Percentiles rank a stretch among this genome's conserved stretches.
These are phyloP conservation scores for Pseudogymnoascus sp. DNA, from an alignment of 2,329 filamentous ascomycete species.

Conservation along the genomic window DNA sequence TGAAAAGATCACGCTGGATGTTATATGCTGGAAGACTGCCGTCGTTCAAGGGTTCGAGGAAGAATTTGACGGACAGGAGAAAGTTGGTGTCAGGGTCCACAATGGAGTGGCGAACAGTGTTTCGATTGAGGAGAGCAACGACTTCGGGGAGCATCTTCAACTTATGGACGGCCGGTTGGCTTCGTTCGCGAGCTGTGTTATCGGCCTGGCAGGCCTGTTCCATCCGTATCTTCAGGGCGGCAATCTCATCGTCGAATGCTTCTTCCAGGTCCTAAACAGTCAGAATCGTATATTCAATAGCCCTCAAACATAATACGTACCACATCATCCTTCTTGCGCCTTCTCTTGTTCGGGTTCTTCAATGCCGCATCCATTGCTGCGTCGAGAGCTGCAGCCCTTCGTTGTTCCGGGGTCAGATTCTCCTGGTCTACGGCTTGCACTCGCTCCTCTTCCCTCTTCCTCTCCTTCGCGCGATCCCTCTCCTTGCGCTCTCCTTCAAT, in stretches of 20 bases:
- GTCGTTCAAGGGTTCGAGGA: conserved; percentile 90
- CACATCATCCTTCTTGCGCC: conserved; percentile 77
- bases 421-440: conserved; percentile 65
- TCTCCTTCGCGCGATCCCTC: conserved; percentile 25
- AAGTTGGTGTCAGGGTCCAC: conserved; percentile 94
- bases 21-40: conserved; percentile 92
- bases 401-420: conserved; percentile 73
- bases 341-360: conserved; percentile 62
- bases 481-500: conserved; percentile 31
- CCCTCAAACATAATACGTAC: conserved; percentile 40
- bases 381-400: conserved; percentile 74
- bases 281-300: conserved; percentile 13
- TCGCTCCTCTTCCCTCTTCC: conserved; percentile 41
- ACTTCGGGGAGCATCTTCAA: conserved; percentile 90
- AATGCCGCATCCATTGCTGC: conserved; percentile 80
- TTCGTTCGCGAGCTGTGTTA: conserved; percentile 68
- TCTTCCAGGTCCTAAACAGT: conserved; percentile 69
- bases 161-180: conserved; percentile 82
- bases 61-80: conserved; percentile 89
- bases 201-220: conserved; percentile 81
- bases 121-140: conserved; percentile 77
- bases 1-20: conserved; percentile 91
- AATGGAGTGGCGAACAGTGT: conserved; percentile 73
- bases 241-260: conserved; percentile 83
- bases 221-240: conserved; percentile 81